A percentile compares a stretch with the other conserved stretches of the same genome.
Evolutionary conservation across 148 eudicot species (phyloP).

Genomic region (Limonium bicolor): DNA sequence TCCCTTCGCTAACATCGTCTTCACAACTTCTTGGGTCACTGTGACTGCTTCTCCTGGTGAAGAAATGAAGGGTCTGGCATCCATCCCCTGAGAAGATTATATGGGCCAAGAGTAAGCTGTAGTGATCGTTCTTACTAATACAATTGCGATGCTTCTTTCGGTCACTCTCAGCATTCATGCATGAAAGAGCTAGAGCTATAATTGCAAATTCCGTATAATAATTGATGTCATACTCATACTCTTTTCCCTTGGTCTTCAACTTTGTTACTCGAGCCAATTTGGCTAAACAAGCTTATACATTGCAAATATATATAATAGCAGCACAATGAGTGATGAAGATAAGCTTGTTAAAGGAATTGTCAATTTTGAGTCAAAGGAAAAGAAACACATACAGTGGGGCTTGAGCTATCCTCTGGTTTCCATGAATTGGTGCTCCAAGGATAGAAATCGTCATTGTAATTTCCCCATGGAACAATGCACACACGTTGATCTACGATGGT

Average conservation of each 20-base stretch:
- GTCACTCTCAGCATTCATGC: too few relatives aligned
- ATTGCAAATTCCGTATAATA: too few relatives aligned
- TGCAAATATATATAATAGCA: too few relatives aligned
- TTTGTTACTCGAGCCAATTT: too few relatives aligned
- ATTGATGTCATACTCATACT: too few relatives aligned
- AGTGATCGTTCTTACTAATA: too few relatives aligned
- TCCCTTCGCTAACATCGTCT: constrained; percentile 58
- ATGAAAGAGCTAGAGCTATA: too few relatives aligned
- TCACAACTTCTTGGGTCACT: constrained; percentile 63
- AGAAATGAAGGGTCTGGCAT: constrained; percentile 25
- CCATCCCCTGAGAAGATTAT: too few relatives aligned
- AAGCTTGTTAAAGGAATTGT: neutral
- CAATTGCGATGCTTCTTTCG: too few relatives aligned
- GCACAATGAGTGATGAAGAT: neutral
- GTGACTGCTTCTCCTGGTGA: constrained; percentile 71
- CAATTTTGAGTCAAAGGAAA: neutral
- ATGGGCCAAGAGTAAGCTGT: too few relatives aligned
- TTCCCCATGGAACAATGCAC: constrained; percentile 77
- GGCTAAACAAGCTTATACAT: too few relatives aligned
- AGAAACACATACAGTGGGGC: constrained; percentile 21
- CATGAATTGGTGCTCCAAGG: constrained; percentile 50
- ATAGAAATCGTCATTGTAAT: constrained; percentile 42
- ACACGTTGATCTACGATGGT: constrained; percentile 65
- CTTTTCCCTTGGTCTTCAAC: too few relatives aligned
- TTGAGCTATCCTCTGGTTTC: constrained; percentile 30